Evolutionary conservation across 2,329 filamentous ascomycete genomes (phyloP).

Genomic region (Tolypocladium album): DNA sequence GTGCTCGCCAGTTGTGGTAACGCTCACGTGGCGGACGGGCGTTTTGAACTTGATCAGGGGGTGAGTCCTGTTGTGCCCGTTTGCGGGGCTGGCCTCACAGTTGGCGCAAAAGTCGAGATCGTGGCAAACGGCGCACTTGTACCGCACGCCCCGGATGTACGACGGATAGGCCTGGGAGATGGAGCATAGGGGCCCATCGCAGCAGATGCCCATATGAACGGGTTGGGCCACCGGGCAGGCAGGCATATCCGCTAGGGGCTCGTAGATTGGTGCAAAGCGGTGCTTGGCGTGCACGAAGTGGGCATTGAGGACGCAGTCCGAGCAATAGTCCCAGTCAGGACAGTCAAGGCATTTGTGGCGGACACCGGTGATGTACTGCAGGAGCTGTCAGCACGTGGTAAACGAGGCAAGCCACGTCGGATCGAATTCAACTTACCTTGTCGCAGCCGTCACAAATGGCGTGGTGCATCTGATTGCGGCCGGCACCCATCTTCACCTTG

Average conservation of each 20-base stretch:
- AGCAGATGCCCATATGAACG: conserved; percentile 79
- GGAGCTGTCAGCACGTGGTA: neutral
- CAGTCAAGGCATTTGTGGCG: conserved; percentile 96
- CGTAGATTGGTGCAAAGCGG: conserved; percentile 81
- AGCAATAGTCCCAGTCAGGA: conserved; percentile 96
- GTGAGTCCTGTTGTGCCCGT: conserved; percentile 88
- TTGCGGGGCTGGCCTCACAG: conserved; percentile 80
- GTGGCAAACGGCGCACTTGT: conserved; percentile 94
- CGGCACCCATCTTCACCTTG: conserved; percentile 59
- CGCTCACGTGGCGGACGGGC: conserved; percentile 75
- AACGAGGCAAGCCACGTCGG: neutral
- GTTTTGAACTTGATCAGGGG: conserved; percentile 96
- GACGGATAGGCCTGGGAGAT: conserved; percentile 39
- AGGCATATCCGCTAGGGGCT: conserved; percentile 39
- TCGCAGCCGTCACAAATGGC: conserved; percentile 95
- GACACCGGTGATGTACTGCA: conserved; percentile 63
- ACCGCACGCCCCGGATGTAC: conserved; percentile 80
- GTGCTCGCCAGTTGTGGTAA: conserved; percentile 75
- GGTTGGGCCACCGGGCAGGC: conserved; percentile 15
- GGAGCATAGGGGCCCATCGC: conserved; percentile 83
- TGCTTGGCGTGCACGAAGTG: conserved; percentile 66
- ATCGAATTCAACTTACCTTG: conserved; percentile 16
- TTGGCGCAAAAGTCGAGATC: conserved; percentile 91
- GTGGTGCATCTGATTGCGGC: conserved; percentile 71
- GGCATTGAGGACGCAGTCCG: conserved; percentile 59